Conservation (phyloP, 176 grass and related monocot species). For the Chloris gayana region DNA sequence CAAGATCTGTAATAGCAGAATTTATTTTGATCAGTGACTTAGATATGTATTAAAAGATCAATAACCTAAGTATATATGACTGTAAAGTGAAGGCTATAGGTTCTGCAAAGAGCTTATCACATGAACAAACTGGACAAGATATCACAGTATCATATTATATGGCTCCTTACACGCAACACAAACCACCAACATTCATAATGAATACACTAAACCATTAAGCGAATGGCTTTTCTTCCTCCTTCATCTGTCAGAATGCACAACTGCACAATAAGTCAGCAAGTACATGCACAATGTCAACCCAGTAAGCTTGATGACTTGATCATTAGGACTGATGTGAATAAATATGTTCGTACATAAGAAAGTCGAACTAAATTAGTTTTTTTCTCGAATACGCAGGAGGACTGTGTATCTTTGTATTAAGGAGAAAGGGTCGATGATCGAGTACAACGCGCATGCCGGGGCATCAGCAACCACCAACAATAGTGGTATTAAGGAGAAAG, state of each 20-base stretch:
- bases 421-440: too few species aligned
- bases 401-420: too few species aligned
- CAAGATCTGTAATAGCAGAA: constrained; percentile 62
- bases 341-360: too few species aligned
- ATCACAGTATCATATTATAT: not conserved
- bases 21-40: constrained; percentile 24
- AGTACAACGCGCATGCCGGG: too few species aligned
- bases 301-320: too few species aligned
- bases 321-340: too few species aligned
- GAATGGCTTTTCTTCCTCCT: not conserved
- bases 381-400: too few species aligned
- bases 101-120: not conserved
- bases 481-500: too few species aligned
- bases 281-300: too few species aligned
- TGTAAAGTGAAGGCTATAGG: too few species aligned
- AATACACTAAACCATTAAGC: constrained; percentile 1
- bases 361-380: too few species aligned
- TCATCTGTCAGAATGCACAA: not conserved
- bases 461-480: too few species aligned
- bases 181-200: not conserved
- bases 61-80: constrained; percentile 10
- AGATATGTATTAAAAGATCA: constrained; percentile 15
- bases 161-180: not conserved
- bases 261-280: not conserved
- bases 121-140: not conserved